Base-by-base conservation (phyloP, 2,329 filamentous ascomycete genomes). In the Ceratocystis papillata region DNA sequence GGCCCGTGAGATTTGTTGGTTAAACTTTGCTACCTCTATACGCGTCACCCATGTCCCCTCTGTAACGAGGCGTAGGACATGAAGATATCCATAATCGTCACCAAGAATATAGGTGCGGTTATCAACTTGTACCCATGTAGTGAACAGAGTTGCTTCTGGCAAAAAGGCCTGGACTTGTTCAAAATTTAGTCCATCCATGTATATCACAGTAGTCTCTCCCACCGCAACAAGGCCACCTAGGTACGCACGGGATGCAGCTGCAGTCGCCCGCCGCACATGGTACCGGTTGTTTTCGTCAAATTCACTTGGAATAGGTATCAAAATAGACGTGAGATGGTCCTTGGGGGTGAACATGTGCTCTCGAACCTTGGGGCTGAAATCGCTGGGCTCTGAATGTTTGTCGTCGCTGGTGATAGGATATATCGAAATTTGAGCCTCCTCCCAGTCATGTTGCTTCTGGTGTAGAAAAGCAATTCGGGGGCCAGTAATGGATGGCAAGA, bases 51-150 rank as follows among this genome's bases (percentile, higher is more conserved):
- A 83, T 5, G 84, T 82, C 2, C 83, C 80, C 8, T 81, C 78
- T 1, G 90, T 80, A 15, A 88, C 75, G 12, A 99, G 83, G 73
- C 90, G 90, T 46, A 99, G 78, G n/a, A 96, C 78, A 72, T 93
- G 91, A 28, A 99, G 75, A 62, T 82, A 83, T 17, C 94, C 93
- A 72, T 94, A 96, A 71, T 96, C 91, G 73, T 99, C 94, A 1
- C 88, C 91, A 1, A 99, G 77, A n/a, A 96, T 79, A 77, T 91
- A 97, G 71, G 87, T 83, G 48, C 87, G 86, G 28, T 85, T 84
- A 71, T 97, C 89, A 63, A 94, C 86, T 71, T 87, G 84, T 69
- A 89, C 88, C 92, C 93, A 99, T 1, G 90, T 86, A n/a, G 94
- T 87, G 71, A 95, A 97, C 45, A 96, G 87, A 2, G 88, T 90